Evolutionary conservation across 306 rosid species (phyloP), one percentile per base, ranked within the genome.

Genomic region (Gleditsia sinensis): DNA sequence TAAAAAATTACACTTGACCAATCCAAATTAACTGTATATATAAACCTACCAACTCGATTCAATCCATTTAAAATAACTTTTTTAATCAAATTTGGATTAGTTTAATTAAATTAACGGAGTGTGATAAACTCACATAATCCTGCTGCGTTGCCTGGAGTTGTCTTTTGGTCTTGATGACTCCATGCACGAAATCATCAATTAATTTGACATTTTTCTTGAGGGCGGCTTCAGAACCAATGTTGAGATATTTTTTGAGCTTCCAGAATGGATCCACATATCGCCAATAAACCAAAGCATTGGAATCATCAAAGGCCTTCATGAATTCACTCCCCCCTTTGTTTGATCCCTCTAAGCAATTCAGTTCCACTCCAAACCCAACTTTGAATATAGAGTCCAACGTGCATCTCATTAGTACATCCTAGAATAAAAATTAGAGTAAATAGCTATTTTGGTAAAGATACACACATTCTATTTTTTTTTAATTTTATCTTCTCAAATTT

Each of bases 291-390:
- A 80, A 77, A 74, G 90, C 92, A 72, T 77, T 86, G 7, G 97
- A 83, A 4, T 92, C 94, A 72, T 92, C 97, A 49, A 90, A 90
- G 24, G 92, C 96, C 50, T 85, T 85, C 89, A 86, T 83, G 77
- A 92, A 92, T 7, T 70, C 87, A 40, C 0, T 69, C 48, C 88
- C 91, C 25, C 83, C 83, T 76, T 85, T 86, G 64, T 72, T 88
- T 77, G 91, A 79, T 21, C 86, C 88, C 64, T 86, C 96, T 58
- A 88, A 63, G 85, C 92, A 90, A 61, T 90, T 83, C 80, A 90
- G 65, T n/a, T 92, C 94, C n/a, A 87, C 83, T 64, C 98, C 98
- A 73, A 92, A 92, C 57, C 94, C 96, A 71, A 92, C 98, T 82
- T 90, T 84, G 91, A 90, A 86, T 74, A 90, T 92, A 19, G 98